phyloP scores from a whole-genome alignment of 805 yeast genomes.

The Lachancea meyersii region DNA sequence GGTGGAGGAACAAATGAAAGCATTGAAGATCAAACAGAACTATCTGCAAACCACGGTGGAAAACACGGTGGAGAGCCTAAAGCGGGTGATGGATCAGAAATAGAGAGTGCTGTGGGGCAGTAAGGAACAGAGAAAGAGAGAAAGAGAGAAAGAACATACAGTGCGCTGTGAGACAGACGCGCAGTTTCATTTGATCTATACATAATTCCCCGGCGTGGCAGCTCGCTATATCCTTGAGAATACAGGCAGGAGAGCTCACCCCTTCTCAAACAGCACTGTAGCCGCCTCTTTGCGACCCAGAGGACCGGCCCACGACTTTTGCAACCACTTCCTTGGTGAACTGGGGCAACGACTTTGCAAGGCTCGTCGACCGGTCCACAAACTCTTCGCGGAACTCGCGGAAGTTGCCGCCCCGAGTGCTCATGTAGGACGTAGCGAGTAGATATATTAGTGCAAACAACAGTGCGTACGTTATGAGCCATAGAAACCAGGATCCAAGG shows the following conservation, averaged over 20 bases:
- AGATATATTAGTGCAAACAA: slow-evolving; percentile 68
- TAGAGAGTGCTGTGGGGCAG: background rate
- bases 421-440: slow-evolving; percentile 63
- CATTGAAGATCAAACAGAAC: slow-evolving; percentile 58
- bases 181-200: too few species aligned
- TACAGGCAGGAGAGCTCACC: background rate
- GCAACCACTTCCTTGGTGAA: slow-evolving; percentile 62
- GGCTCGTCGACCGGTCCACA: slow-evolving; percentile 56
- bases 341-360: slow-evolving; percentile 54
- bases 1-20: slow-evolving; percentile 52
- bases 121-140: background rate
- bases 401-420: slow-evolving; percentile 58
- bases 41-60: slow-evolving; percentile 74
- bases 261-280: slow-evolving; percentile 74
- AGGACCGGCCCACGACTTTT: slow-evolving; percentile 53
- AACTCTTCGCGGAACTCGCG: slow-evolving; percentile 72
- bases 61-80: slow-evolving; percentile 61
- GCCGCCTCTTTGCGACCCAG: slow-evolving; percentile 62
- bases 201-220: background rate
- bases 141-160: background rate
- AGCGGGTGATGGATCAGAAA: slow-evolving; percentile 9
- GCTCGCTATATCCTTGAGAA: background rate
- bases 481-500: slow-evolving; percentile 53
- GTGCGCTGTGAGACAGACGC: too few species aligned
- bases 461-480: slow-evolving; percentile 66